Base-by-base conservation (phyloP, 2,329 filamentous ascomycete genomes). In the Cylindrodendrum hubeiense region DNA sequence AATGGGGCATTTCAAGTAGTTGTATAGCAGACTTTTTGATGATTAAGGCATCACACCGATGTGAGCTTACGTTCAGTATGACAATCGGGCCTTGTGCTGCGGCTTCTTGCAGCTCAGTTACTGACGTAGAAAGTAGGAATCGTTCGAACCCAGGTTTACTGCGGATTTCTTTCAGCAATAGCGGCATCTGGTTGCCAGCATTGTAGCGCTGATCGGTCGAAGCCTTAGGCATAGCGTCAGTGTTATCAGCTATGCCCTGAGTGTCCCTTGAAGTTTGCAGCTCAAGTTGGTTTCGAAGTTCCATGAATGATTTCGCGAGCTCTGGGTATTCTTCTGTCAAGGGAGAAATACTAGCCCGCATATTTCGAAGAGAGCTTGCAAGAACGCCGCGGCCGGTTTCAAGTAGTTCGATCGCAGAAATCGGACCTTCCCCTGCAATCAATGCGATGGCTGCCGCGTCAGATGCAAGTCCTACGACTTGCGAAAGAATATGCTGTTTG, bases 301-400 rank as follows among this genome's bases (percentile, higher is more conserved):
- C 15, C 6, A n/a, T n/a, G 22, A 37, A 52, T 12, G 49, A 22
- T 3, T 30, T 5, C 13, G 49, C n/a, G 1, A 37, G 30, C 2
- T 52, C n/a, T 15, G 44, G 28, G 22, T 52, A 15, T 10, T 52
- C 28, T 6, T 52, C 22, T 21, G 22, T 2, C n/a, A 52, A 21
- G 15, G 2, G 5, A 12, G 49, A 34, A 22, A 52, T 7, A 22
- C 37, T n/a, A 13, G 49, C 21, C n/a, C 49, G 49, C 17, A 52
- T n/a, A 12, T 39, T 30, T 39, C 22, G 28, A 21, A 52, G 49
- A 37, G 49, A 52, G n/a, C 17, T 22, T 9, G 49, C 49, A 13
- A 52, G 49, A 24, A 52, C 49, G 21, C 49, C 49, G 7, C 49
- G 49, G n/a, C 49, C 49, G 9, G n/a, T 21, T 15, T 52, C 49